Evolutionary conservation across 2,329 filamentous ascomycete genomes (phyloP), one percentile per base, ranked within the genome.

Genomic region (Fusarium burgessii): DNA sequence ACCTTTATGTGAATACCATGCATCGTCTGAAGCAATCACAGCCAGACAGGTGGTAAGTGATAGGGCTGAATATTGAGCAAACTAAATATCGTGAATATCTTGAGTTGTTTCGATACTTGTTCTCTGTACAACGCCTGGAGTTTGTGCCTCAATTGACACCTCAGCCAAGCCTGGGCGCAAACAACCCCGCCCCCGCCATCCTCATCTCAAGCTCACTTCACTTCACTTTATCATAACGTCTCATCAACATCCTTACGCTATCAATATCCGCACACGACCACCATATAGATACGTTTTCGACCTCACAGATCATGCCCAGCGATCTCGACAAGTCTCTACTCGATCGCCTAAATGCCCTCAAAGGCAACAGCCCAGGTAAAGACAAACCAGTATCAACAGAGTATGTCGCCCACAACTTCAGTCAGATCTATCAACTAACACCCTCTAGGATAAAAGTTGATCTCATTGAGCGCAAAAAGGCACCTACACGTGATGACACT

Each of bases 321-420:
- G 77, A 79, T 36, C 58, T 81, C 33, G 86, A 88, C 71, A 82
- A 80, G 65, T 84, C 83, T 23, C 79, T 90, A 27, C 78, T 89
- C 25, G 84, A 87, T 61, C 84, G 88, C 33, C 81, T 90, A 33
- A 87, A 87, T 55, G 87, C 87, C 13, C 79, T 90, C 40, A 78
- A 80, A 50, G 80, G 79, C 25, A 68, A 71, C 27, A 76, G 71
- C 65, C 68, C 72, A 83, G 84, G 76, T 74, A 79, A 67, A 71
- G 64, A 66, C 17, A 84, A 56, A 76, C 75, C 33, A 73, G 82
- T 52, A 63, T 75, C 81, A 20, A 72, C 80, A 78, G 82, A 81
- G 84, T 86, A 84, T 79, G 78, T 63, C 62, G 43, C 20, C 49
- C 41, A 36, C 41, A 61, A 29, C 18, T 32, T 11, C 29, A 25